Percentiles rank a stretch among this genome's conserved stretches.
phyloP scores from a whole-genome alignment of 2,329 filamentous ascomycete genomes.

The Neopestalotiopsis sp. region DNA sequence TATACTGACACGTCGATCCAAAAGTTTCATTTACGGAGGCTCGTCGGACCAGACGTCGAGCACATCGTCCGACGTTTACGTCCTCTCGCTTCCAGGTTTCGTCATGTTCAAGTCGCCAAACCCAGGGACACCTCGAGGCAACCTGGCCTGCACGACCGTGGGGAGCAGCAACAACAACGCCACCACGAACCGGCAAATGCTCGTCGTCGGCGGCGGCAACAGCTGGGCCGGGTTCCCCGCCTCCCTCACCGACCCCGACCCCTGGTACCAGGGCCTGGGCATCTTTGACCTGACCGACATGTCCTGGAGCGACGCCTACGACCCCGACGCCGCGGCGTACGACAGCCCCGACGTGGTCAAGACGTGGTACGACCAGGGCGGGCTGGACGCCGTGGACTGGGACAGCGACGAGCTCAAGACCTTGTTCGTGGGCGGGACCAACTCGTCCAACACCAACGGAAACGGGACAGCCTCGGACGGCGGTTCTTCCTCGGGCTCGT shows the following conservation, averaged over 20 bases:
- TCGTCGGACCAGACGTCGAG: constrained; percentile 25
- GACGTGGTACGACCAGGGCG: constrained; percentile 40
- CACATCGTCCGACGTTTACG: constrained; percentile 37
- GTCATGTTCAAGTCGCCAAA: constrained; percentile 38
- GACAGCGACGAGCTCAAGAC: constrained; percentile 28
- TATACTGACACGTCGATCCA: neutral
- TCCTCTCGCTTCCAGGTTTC: constrained; percentile 46
- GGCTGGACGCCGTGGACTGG: constrained; percentile 34
- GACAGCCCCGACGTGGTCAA: constrained; percentile 37
- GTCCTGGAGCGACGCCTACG: constrained; percentile 40
- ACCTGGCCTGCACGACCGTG: constrained; percentile 42
- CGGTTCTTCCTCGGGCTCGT: neutral
- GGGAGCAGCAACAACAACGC: constrained; percentile 24
- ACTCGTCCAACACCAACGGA: constrained; percentile 18
- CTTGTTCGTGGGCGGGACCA: constrained; percentile 31
- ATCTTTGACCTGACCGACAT: constrained; percentile 46
- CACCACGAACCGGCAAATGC: constrained; percentile 40
- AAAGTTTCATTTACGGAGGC: constrained; percentile 45
- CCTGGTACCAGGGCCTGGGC: constrained; percentile 43
- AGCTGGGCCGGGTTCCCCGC: constrained; percentile 29
- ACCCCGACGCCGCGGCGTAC: constrained; percentile 40
- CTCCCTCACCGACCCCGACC: constrained; percentile 34
- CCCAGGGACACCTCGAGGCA: constrained; percentile 31
- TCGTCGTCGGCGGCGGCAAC: constrained; percentile 43
- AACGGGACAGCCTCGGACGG: constrained; percentile 19